Evolutionary conservation across 1,284 basidiomycete genomes (phyloP).

Genomic region (Afroboletus lepidellus): DNA sequence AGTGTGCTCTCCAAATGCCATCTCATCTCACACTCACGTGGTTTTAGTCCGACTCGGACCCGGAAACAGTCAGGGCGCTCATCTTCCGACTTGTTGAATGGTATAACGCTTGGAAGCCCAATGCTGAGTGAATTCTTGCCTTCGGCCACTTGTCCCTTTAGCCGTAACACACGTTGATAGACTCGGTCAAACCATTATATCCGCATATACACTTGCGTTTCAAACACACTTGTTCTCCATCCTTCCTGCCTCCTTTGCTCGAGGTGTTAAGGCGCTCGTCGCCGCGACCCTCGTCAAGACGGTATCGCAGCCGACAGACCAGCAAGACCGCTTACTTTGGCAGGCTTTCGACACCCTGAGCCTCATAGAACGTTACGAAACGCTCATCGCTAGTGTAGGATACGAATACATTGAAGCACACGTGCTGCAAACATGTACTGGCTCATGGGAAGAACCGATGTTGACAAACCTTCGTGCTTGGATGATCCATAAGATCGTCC

Average conservation of each 20-base stretch:
- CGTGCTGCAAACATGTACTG: slow-evolving; percentile 63
- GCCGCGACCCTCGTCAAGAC: slow-evolving; percentile 51
- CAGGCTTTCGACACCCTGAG: slow-evolving; percentile 70
- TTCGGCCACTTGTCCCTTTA: slow-evolving; percentile 1
- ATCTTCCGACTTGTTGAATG: slow-evolving; percentile 59
- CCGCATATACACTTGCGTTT: slow-evolving; percentile 63
- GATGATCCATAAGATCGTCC: slow-evolving; percentile 76
- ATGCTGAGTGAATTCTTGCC: slow-evolving; percentile 45
- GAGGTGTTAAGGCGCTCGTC: slow-evolving; percentile 63
- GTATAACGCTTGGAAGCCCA: slow-evolving; percentile 66
- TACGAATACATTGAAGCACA: slow-evolving; percentile 81
- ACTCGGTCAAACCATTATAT: slow-evolving; percentile 56
- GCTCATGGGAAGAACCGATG: slow-evolving; percentile 69
- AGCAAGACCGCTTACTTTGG: slow-evolving; percentile 48
- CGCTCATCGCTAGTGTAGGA: slow-evolving; percentile 78
- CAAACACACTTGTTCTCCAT: slow-evolving; percentile 67
- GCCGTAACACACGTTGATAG: slow-evolving; percentile 36
- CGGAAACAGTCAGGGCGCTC: slow-evolving; percentile 49
- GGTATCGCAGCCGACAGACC: slow-evolving; percentile 30
- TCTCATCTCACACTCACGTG: slow-evolving; percentile 6
- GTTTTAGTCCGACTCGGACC: slow-evolving; percentile 45
- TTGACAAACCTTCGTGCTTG: slow-evolving; percentile 64
- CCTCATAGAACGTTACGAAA: slow-evolving; percentile 82
- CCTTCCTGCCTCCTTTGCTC: slow-evolving; percentile 63
- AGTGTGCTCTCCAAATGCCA: slow-evolving; percentile 38